These are phyloP conservation scores for Coprinellus aureogranulatus DNA, from an alignment of 768 basidiomycete genomes.

Conservation along the genomic window DNA sequence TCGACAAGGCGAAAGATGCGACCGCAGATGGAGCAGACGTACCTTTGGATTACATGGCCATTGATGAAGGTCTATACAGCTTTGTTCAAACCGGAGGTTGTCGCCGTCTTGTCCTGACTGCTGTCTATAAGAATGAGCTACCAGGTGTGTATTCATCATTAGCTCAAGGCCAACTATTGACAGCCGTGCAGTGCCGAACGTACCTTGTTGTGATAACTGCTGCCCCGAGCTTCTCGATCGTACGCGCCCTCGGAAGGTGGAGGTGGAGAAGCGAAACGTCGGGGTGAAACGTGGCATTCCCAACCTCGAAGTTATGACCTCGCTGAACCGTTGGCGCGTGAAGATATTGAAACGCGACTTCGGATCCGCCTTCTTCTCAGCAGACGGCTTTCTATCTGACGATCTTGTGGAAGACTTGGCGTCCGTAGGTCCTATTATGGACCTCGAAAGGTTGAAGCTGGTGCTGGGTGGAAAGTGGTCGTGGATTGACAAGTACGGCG, in stretches of 20 bases:
- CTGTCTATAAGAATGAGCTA: constrained; percentile 16
- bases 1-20: constrained; percentile 10
- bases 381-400: constrained; percentile 13
- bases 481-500: constrained; percentile 18
- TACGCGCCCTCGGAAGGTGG: constrained; percentile 11
- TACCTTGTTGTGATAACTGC: constrained; percentile 26
- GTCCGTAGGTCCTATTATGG: constrained; percentile 16
- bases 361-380: constrained; percentile 4
- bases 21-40: constrained; percentile 2
- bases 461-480: constrained; percentile 16
- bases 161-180: background rate
- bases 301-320: background rate
- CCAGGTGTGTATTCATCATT: constrained; percentile 10
- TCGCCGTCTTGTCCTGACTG: constrained; percentile 18
- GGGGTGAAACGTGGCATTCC: background rate
- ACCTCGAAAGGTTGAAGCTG: background rate
- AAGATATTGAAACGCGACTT: constrained; percentile 12
- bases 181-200: constrained; percentile 15
- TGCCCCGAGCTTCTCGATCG: constrained; percentile 13
- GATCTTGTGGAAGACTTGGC: constrained; percentile 12
- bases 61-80: constrained; percentile 26
- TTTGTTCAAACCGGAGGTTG: constrained; percentile 28
- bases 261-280: constrained; percentile 11
- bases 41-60: constrained; percentile 10
- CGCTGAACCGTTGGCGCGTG: background rate